Evolutionary conservation across 1,284 basidiomycete species (phyloP), one percentile per base, ranked within the genome.

Genomic region (Naganishia cerealis): DNA sequence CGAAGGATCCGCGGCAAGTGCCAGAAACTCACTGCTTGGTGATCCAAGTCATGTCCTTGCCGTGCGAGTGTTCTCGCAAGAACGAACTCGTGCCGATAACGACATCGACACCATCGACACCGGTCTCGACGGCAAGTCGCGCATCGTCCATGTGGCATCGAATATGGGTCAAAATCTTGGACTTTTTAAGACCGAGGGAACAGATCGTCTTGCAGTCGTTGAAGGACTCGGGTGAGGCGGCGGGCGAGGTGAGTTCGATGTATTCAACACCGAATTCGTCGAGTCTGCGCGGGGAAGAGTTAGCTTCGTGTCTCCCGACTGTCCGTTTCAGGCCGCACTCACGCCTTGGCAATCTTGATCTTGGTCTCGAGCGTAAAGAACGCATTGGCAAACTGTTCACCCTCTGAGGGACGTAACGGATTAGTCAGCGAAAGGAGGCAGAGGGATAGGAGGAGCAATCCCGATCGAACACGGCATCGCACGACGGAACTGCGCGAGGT

Each of bases 81-180:
- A 98, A 99, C 67, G 94, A 97, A 53, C 94, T 97, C 2, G 96
- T 99, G 65, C 96, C 96, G 76, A 99, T 99, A 80, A 99, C 96
- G 75, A 99, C 94, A 80, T 99, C 96, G 74, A 99, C 96, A 81
- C 96, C 96, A 79, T 99, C 94, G 61, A 99, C 95, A 80, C 93
- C 94, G 72, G 96, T 99, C 85, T 99, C 96, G 68, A 99, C 94
- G 65, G 96, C 96, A 76, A 99, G 94, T 67, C 92, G 87, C 33
- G 96, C 96, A 82, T 99, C 96, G 80, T 99, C 95, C 96, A 99
- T 99, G 82, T 99, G 96, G 82, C 96, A 99, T 71, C 96, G 88
- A 77, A 99, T 99, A 84, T 99, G 96, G 33, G 96, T 99, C 73
- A 99, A 87, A 80, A 99, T 94, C 86, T 82, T 82, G 73, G 81